phyloP scores from a whole-genome alignment of 1,139 yeast genomes.

The Lodderomyces parapsilosis region DNA sequence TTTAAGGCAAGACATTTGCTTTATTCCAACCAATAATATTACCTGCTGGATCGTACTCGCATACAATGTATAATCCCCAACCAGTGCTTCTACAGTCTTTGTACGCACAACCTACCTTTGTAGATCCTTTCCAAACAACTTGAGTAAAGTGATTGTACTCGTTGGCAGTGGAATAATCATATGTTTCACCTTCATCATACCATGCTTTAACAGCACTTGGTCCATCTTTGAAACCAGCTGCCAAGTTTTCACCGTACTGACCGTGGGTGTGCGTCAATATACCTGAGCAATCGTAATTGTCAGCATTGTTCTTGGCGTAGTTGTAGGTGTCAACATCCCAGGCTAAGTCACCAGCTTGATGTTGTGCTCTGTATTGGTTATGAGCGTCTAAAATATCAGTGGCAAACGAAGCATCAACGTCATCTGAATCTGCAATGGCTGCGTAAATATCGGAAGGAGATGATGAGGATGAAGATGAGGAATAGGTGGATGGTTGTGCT shows the following conservation, averaged over 20 bases:
- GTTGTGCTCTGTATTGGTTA: slow-evolving; percentile 54
- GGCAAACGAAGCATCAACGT: slow-evolving; percentile 30
- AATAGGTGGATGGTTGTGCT: slow-evolving; percentile 4
- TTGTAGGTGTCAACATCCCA: slow-evolving; percentile 66
- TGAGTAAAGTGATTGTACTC: slow-evolving; percentile 79
- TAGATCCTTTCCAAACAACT: slow-evolving; percentile 74
- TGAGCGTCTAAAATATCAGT: slow-evolving; percentile 48
- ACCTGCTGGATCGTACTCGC: slow-evolving; percentile 56
- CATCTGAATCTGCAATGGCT: slow-evolving; percentile 23
- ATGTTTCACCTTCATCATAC: slow-evolving; percentile 68
- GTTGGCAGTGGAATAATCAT: slow-evolving; percentile 45
- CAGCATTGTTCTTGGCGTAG: slow-evolving; percentile 71
- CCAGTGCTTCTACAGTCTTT: slow-evolving; percentile 44
- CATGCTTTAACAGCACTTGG: slow-evolving; percentile 70
- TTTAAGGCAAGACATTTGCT: slow-evolving; percentile 46
- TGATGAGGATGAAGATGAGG: slow-evolving; percentile 13
- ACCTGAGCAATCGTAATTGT: slow-evolving; percentile 69
- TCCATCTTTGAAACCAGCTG: slow-evolving; percentile 64
- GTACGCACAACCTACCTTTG: slow-evolving; percentile 74
- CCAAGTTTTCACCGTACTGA: slow-evolving; percentile 83
- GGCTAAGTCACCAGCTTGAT: slow-evolving; percentile 53
- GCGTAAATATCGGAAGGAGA: slow-evolving; percentile 19
- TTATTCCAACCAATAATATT: slow-evolving; percentile 48
- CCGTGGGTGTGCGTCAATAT: slow-evolving; percentile 75
- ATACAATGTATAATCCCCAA: slow-evolving; percentile 52